Evolutionary conservation across 208 protist species (phyloP), one percentile per base, ranked within the genome.

Genomic region (Leishmania tarentolae): DNA sequence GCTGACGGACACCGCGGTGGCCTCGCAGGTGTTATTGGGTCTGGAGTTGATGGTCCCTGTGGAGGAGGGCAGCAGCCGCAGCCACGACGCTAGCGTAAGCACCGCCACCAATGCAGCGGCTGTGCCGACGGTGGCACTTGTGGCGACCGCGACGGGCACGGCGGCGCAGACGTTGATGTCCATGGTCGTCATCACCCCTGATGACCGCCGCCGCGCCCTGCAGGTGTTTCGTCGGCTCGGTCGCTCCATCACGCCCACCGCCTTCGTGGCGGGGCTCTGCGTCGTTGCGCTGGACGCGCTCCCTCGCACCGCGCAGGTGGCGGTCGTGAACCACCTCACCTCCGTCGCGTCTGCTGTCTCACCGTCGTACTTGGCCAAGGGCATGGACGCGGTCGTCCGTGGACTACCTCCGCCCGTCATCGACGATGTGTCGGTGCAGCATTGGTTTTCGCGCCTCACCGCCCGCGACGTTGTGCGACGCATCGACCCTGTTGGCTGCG

Each of bases 361-460:
- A 5, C 90, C 93, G 28, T 21, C 75, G 24, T 93, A 86, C 85
- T 72, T 94, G 6, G 88, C 86, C 17, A 79, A 81, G 37, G 91
- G 87, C 42, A 90, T 91, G 40, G 79, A 87, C 4, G 91, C 82
- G 35, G 83, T 86, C 35, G 53, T 90, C 73, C 70, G 47, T 35
- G 69, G 83, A 78, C 78, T 90, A 2, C 53, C 28, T 6, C 56
- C 74, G 9, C 35, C 57, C 47, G 47, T 82, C 76, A 53, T 92
- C 42, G 92, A 97, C 86, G 78, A 86, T 35, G 76, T 97, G 42
- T 94, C 92, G 35, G 85, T 96, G 79, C 87, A 91, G 78, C 82
- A 79, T 15, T 94, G 90, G 90, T 92, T 92, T 82, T 94, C 92
- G 7, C 92, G 92, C 75, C 95, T 97, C 74, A 93, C 90, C 19